Base-by-base conservation (phyloP, 2,329 filamentous ascomycete species). In the Microcyclosporella mali region DNA sequence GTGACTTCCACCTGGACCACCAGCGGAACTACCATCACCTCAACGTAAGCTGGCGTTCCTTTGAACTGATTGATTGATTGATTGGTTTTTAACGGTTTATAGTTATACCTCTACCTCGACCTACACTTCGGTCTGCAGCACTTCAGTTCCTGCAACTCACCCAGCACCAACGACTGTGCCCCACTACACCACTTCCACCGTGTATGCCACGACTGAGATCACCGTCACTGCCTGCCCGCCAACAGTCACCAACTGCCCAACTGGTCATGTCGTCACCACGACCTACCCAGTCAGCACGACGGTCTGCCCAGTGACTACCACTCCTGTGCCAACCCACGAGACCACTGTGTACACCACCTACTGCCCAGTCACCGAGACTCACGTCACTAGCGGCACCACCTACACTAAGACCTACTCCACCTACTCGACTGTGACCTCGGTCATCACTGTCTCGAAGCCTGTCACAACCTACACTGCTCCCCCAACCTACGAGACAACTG, bases 191-290 rank as follows among this genome's bases (percentile, higher is more conserved):
- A 43, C 51, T 19, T 50, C 49, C 17, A 55, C 51, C 27, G 40
- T 55, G 37, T 53, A 56, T 47, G 40, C 45, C 16, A 59, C 55
- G 29, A 40, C 45, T 17, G 37, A 47, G 29, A 56, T 69, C 48
- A 70, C 67, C 33, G 53, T 67, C 51, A 63, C 60, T 50, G 58
- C 63, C 51, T 67, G 65, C 50, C 59, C 59, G 15, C 56, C 62
- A 33, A 56, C 52, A 25, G 60, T 64, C 29, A 60, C 58, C 34
- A 53, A 60, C 51, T 68, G 66, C 49, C 64, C 64, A 18, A 41
- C 40, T 18, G 40, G 35, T 6, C 39, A 35, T 21, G 36, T 44
- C 15, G 2, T 37, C 18, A 39, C 36, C 19, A 15, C 32, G 3
- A 44, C 41, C 4, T 34, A 17, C 18, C 37, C 37, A 17, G 28